A percentile compares a stretch with the other conserved stretches of the same genome.
These are phyloP conservation scores for Zoysia matrella DNA, from an alignment of 202 grass and related monocot genomes.

Conservation along the genomic window DNA sequence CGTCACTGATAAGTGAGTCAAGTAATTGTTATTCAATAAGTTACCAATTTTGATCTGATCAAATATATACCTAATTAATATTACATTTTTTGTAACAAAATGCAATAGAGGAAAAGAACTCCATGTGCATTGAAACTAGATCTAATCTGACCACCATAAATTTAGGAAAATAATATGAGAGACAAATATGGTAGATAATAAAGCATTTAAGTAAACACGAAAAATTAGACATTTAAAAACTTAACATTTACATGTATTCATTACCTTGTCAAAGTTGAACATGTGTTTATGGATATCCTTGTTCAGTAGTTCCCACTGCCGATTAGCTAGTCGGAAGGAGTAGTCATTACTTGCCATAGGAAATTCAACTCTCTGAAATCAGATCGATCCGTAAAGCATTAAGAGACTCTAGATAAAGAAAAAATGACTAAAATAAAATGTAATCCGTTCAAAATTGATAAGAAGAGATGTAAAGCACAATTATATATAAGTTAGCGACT, in stretches of 20 bases:
- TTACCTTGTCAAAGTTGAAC: slow-evolving; percentile 90
- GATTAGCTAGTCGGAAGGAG: slow-evolving; percentile 38
- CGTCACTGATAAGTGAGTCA: too few species aligned
- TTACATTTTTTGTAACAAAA: not conserved
- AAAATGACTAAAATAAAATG: slow-evolving; percentile 34
- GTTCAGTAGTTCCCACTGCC: slow-evolving; percentile 78
- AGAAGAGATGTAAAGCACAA: slow-evolving; percentile 25
- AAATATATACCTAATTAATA: not conserved
- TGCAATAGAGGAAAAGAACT: not conserved
- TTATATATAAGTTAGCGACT: slow-evolving; percentile 34
- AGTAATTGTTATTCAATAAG: not conserved
- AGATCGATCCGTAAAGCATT: slow-evolving; percentile 31
- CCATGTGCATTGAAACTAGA: not conserved
- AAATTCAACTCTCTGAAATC: slow-evolving; percentile 90
- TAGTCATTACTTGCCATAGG: slow-evolving; percentile 88
- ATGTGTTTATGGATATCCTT: slow-evolving; percentile 66
- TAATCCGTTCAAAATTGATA: slow-evolving; percentile 20
- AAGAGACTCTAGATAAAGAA: not conserved
- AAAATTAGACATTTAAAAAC: not conserved
- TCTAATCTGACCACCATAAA: not conserved
- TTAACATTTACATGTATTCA: not conserved
- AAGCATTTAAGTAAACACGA: not conserved
- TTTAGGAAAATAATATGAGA: not conserved
- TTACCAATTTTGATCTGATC: not conserved
- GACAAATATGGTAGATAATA: not conserved